Base-by-base conservation (phyloP, 179 eudicot species). In the Silene vulgaris region DNA sequence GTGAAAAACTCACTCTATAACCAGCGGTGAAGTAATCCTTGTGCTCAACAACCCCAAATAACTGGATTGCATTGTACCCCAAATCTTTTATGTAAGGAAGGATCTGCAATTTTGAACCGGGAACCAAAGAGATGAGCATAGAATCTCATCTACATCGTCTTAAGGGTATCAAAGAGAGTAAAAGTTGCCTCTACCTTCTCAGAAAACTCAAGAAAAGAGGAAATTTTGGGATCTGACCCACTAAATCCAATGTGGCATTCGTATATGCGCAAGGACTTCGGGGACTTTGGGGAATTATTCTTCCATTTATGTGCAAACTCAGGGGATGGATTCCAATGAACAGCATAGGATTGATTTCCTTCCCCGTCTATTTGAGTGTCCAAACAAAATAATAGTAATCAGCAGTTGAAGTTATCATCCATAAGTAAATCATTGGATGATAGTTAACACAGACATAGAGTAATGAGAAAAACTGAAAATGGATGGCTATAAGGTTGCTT, bases 21-120 rank as follows among this genome's bases (percentile, higher is more conserved):
- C 99, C 99, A 81, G 91, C 93, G 63, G 99, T 85, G 79, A 79
- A 93, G 83, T 96, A 96, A 84, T 96, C 99, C 86, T 89, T 93
- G 87, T 96, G 99, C 89, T 96, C 99, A 82, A 85, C 79, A 83
- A 93, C 84, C 77, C 97, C 99, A 88, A 96, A 86, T 76, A 93
- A 84, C 78, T 93, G 99, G 64, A 96, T 86, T 50, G 89, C 93
- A 85, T 96, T 93, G 84, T 96, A 96, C 74, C 99, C 99, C 29
- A 93, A 85, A 80, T 87, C 88, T 81, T 93, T 96, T 65, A 93
- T 84, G 73, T 83, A 88, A 76, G 92, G 93, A 48, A 93, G 97
- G 79, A 91, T 86, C 99, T 96, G 86, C 62, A 54, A 72, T 52
- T 17, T 77, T 54, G 16, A 69, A 69, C 52, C 68, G 63, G 64